phyloP scores from a whole-genome alignment of 306 rosid genomes.

The Cicer pinnatifidum region DNA sequence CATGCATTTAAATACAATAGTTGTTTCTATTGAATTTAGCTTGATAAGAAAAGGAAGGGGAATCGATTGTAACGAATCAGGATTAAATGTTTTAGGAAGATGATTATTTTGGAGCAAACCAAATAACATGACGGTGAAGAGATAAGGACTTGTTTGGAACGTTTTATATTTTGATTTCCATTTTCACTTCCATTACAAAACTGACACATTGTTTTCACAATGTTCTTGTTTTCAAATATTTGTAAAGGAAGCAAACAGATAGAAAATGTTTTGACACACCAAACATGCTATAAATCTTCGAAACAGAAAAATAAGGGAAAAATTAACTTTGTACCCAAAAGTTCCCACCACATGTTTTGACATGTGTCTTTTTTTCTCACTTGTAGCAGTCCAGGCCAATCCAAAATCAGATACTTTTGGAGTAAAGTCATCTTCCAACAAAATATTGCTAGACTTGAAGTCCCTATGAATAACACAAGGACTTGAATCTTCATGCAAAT shows the following conservation, averaged over 20 bases:
- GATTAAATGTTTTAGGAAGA: neutral
- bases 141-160: neutral
- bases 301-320: neutral
- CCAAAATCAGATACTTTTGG: conserved; percentile 93
- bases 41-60: neutral
- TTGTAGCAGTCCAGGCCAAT: conserved; percentile 73
- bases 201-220: too few relatives aligned
- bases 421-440: conserved; percentile 80
- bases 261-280: neutral
- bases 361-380: conserved; percentile 71
- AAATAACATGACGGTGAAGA: neutral
- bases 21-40: too few relatives aligned
- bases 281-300: neutral
- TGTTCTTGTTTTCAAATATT: too few relatives aligned
- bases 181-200: too few relatives aligned
- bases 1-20: neutral
- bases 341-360: conserved; percentile 93
- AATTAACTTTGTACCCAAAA: conserved; percentile 65
- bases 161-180: too few relatives aligned
- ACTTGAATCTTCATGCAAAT: conserved; percentile 91
- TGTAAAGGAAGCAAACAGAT: too few relatives aligned
- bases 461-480: conserved; percentile 91
- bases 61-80: neutral
- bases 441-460: conserved; percentile 89
- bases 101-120: neutral